A percentile compares a stretch with the other conserved stretches of the same genome.
Conservation (phyloP, 2,329 filamentous ascomycete genomes). For the Aspergillus unguis region DNA sequence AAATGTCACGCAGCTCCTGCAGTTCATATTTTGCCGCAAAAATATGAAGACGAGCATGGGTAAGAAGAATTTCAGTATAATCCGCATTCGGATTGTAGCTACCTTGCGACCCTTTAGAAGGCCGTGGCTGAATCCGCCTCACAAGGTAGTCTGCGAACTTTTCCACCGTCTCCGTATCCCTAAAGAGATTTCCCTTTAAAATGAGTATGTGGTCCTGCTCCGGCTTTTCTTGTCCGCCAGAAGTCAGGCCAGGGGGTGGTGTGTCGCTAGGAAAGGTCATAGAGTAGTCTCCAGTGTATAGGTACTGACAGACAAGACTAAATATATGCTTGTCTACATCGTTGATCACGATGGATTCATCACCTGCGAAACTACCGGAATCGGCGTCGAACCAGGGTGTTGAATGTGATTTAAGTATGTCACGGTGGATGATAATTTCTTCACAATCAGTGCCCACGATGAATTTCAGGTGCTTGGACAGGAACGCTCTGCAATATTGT, state of each 20-base stretch:
- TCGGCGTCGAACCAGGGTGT: conserved; percentile 1
- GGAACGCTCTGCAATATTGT: conserved; percentile 2
- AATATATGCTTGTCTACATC: conserved; percentile 1
- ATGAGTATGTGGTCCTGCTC: background rate
- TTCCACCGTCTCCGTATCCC: background rate
- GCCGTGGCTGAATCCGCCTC: conserved; percentile 1
- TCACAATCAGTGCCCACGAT: background rate
- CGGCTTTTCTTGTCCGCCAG: conserved; percentile 1
- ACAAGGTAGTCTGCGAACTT: background rate
- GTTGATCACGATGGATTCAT: background rate
- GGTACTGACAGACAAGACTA: conserved; percentile 6
- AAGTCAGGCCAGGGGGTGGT: background rate
- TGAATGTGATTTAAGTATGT: conserved; percentile 1
- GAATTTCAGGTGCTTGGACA: conserved; percentile 4
- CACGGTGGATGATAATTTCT: background rate
- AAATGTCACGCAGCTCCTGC: background rate
- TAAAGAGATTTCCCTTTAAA: background rate
- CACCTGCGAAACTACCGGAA: conserved; percentile 3
- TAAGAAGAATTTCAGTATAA: background rate
- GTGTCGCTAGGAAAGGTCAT: background rate
- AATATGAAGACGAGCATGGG: background rate
- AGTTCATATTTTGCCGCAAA: background rate
- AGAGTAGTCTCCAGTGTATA: conserved; percentile 2
- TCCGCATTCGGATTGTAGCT: background rate
- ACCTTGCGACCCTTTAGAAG: conserved; percentile 1